phyloP scores from a whole-genome alignment of 139 green algal species.

The Chlamydomonas sphaeroides region DNA sequence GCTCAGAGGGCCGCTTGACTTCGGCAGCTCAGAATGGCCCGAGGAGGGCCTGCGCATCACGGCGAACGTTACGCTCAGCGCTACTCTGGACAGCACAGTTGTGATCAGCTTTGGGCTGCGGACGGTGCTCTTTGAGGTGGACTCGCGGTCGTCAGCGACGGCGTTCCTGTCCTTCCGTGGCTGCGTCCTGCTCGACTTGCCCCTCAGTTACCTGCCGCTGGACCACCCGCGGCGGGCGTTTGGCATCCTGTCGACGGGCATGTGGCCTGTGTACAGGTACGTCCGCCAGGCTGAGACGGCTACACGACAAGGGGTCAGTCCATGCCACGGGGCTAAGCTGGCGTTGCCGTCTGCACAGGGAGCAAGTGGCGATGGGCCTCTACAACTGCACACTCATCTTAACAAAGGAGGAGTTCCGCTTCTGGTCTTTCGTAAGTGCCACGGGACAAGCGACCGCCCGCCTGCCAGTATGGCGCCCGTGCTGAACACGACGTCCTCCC shows the following conservation, averaged over 20 bases:
- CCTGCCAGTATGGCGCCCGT: neutral
- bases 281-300: too few species aligned
- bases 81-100: neutral
- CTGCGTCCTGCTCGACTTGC: conserved; percentile 29
- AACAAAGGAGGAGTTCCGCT: conserved; percentile 22
- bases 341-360: conserved; percentile 11
- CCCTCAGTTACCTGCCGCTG: conserved; percentile 31
- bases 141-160: neutral
- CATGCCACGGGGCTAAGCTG: too few species aligned
- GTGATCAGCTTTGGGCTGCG: conserved; percentile 17
- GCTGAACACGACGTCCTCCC: too few species aligned
- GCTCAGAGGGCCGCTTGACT: neutral
- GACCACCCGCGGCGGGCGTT: conserved; percentile 29
- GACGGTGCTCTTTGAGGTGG: conserved; percentile 22
- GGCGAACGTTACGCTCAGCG: conserved; percentile 21
- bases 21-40: conserved; percentile 1
- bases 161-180: conserved; percentile 24
- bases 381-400: conserved; percentile 33
- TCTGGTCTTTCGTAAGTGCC: conserved; percentile 34
- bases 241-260: conserved; percentile 8
- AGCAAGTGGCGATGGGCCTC: conserved; percentile 30
- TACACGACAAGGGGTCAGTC: too few species aligned
- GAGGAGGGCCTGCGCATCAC: conserved; percentile 6
- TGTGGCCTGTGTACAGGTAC: conserved; percentile 43
- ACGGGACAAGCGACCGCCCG: too few species aligned